Evolutionary conservation across 257 asterid species (phyloP).

Genomic region (Craterostigma plantagineum): DNA sequence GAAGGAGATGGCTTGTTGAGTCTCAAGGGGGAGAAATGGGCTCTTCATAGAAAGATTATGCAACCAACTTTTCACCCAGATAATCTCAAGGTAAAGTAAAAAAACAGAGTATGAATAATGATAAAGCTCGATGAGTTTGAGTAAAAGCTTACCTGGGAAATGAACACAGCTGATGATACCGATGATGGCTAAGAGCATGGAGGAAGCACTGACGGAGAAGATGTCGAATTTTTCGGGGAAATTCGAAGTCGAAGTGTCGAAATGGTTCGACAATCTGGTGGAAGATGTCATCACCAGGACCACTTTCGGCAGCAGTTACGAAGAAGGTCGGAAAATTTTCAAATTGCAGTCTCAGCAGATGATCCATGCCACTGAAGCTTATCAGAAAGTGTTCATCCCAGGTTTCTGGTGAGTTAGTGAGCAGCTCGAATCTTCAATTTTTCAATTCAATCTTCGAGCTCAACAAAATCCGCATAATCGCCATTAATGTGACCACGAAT

Average conservation of each 20-base stretch:
- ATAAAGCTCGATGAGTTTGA: too few species aligned
- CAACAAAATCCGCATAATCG: too few species aligned
- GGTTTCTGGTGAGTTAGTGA: slow-evolving; percentile 39
- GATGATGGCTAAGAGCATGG: slow-evolving; percentile 50
- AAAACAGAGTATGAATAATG: too few species aligned
- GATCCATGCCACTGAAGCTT: slow-evolving; percentile 69
- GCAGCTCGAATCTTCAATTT: too few species aligned
- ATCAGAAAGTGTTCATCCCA: slow-evolving; percentile 53
- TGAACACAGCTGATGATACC: slow-evolving; percentile 35
- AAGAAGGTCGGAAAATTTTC: slow-evolving; percentile 56
- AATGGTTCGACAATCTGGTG: slow-evolving; percentile 53
- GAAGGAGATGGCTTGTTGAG: slow-evolving; percentile 82
- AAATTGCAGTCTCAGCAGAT: slow-evolving; percentile 67
- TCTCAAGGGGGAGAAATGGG: slow-evolving; percentile 86
- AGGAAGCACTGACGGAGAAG: slow-evolving; percentile 40
- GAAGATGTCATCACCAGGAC: slow-evolving; percentile 56
- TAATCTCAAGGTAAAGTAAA: slow-evolving; percentile 51
- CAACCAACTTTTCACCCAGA: slow-evolving; percentile 68
- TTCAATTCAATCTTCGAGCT: too few species aligned
- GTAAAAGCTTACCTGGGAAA: slow-evolving; percentile 1
- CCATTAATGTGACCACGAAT: too few species aligned
- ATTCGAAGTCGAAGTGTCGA: slow-evolving; percentile 51
- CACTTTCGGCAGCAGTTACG: slow-evolving; percentile 58
- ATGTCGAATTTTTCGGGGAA: slow-evolving; percentile 32
- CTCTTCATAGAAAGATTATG: slow-evolving; percentile 68